phyloP scores from a whole-genome alignment of 2,329 filamentous ascomycete species.

The Fusarium secorum region DNA sequence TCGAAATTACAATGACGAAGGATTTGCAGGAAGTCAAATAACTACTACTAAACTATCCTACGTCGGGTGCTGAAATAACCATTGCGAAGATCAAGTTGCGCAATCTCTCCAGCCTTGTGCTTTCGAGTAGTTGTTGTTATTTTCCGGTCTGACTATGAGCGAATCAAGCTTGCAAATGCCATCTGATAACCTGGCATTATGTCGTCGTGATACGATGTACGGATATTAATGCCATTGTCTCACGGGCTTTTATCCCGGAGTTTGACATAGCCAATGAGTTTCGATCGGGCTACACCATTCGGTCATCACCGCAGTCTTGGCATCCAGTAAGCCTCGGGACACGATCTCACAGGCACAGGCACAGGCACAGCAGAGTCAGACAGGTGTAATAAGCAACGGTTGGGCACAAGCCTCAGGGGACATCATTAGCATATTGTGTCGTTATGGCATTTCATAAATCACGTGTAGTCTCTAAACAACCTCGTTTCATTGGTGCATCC shows the following conservation, averaged over 20 bases:
- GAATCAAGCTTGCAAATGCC: not conserved
- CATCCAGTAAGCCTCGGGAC: constrained; percentile 31
- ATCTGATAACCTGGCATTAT: not conserved
- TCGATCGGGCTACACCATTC: constrained; percentile 15
- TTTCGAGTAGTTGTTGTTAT: not conserved
- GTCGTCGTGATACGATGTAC: constrained; percentile 13
- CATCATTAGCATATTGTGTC: not conserved
- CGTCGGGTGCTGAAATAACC: not conserved
- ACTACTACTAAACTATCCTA: not conserved
- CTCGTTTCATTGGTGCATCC: constrained; percentile 30
- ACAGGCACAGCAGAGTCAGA: constrained; percentile 4
- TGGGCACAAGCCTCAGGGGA: constrained; percentile 27
- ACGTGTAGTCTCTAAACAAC: constrained; percentile 25
- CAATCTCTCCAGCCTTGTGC: not conserved
- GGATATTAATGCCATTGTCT: constrained; percentile 28
- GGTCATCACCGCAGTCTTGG: constrained; percentile 26
- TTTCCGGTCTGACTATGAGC: not conserved
- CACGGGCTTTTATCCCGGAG: constrained; percentile 5
- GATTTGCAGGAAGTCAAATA: not conserved
- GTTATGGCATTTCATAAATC: constrained; percentile 14
- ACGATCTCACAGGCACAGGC: constrained; percentile 16
- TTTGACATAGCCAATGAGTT: constrained; percentile 17
- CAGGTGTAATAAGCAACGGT: constrained; percentile 16
- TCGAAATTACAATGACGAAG: constrained; percentile 15
- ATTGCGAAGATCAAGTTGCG: not conserved